Conservation (phyloP, 768 basidiomycete genomes). For the Auriscalpium vulgare region DNA sequence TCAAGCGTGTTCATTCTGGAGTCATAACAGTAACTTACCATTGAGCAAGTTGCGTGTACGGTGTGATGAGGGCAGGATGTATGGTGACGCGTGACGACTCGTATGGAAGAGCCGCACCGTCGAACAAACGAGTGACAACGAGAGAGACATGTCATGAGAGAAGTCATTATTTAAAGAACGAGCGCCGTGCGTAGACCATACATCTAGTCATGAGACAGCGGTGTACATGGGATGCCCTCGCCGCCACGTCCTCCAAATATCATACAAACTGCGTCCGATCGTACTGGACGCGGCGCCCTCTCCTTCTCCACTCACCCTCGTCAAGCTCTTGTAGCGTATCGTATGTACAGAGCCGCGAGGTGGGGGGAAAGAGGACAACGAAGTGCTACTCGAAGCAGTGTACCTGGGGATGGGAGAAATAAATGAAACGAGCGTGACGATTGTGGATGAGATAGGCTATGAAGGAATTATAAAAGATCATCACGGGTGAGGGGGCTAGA, state of each 20-base stretch:
- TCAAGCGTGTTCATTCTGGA: no score
- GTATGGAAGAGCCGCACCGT: no score
- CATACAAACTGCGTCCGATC: slow-evolving; percentile 10
- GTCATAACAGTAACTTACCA: no score
- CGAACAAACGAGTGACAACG: no score
- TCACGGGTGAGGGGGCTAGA: slow-evolving; percentile 1
- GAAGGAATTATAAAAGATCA: slow-evolving; percentile 9
- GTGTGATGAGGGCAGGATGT: no score
- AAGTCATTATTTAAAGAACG: not conserved
- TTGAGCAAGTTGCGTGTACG: no score
- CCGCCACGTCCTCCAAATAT: slow-evolving; percentile 2
- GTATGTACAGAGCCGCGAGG: slow-evolving; percentile 28
- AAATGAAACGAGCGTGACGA: not conserved
- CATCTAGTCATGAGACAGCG: not conserved
- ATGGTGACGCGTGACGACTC: no score
- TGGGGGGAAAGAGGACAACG: slow-evolving; percentile 67
- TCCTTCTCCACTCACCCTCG: slow-evolving; percentile 58
- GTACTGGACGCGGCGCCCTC: slow-evolving; percentile 58
- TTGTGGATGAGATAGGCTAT: not conserved
- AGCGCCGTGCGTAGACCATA: not conserved
- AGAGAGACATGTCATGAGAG: not conserved
- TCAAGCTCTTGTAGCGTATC: slow-evolving; percentile 20
- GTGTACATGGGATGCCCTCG: not conserved
- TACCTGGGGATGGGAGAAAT: slow-evolving; percentile 3
- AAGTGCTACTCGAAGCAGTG: slow-evolving; percentile 22